phyloP scores from a whole-genome alignment of 768 basidiomycete species.

The Leucosporidium yakuticum region DNA sequence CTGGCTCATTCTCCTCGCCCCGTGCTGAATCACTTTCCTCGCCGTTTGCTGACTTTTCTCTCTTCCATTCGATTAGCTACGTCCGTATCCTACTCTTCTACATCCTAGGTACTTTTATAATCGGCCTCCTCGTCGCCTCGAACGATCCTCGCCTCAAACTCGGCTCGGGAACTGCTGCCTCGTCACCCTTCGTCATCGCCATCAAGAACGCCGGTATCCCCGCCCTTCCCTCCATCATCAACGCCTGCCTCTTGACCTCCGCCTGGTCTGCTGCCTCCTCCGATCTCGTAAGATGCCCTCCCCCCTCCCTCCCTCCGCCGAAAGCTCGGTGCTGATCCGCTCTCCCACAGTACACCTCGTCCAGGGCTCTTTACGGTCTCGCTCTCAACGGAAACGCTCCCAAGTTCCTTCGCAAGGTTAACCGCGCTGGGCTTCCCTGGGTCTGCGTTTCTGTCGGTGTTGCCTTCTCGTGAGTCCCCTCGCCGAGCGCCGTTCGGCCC shows the following conservation, averaged over 20 bases:
- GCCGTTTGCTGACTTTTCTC: neutral
- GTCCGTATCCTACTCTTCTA: conserved; percentile 69
- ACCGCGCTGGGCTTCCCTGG: conserved; percentile 43
- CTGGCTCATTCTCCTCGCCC: conserved; percentile 20
- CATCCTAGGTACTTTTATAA: conserved; percentile 45
- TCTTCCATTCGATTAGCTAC: conserved; percentile 29
- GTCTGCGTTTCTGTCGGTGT: conserved; percentile 40
- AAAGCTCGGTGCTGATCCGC: neutral
- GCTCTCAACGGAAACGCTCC: conserved; percentile 44
- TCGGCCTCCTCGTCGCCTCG: conserved; percentile 43
- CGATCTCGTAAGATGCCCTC: conserved; percentile 31
- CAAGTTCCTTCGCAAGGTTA: conserved; percentile 43
- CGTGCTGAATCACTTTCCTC: too few relatives aligned
- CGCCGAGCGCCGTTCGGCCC: conserved; percentile 25
- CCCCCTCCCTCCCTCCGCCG: neutral
- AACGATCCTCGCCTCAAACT: conserved; percentile 37
- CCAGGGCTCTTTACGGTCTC: conserved; percentile 43
- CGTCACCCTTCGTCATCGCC: conserved; percentile 38
- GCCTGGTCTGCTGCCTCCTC: conserved; percentile 45
- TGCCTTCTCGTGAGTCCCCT: too few relatives aligned
- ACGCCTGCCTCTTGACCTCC: conserved; percentile 45
- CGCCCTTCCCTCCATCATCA: conserved; percentile 47
- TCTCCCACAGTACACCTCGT: conserved; percentile 40
- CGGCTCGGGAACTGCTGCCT: conserved; percentile 23
- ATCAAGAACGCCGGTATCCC: conserved; percentile 46